phyloP scores from a whole-genome alignment of 176 grass and related monocot species.

The Triticum aestivum region IWGSC_CS_RefSeq_v2.1 NC_057804.1:56992707-56993206 shows the following conservation, averaged over 20 bases:
- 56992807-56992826: neutral
- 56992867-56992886: slow-evolving; percentile 33
- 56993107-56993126: neutral
- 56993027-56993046: slow-evolving; percentile 72
- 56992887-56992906: slow-evolving; percentile 28
- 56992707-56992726: slow-evolving; percentile 1
- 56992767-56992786: slow-evolving; percentile 6
- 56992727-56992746: slow-evolving; percentile 35
- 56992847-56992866: slow-evolving; percentile 19
- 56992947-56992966: slow-evolving; percentile 39
- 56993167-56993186: slow-evolving; percentile 89
- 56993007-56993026: slow-evolving; percentile 49
- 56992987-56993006: slow-evolving; percentile 53
- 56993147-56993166: slow-evolving; percentile 87
- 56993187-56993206: neutral
- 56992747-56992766: slow-evolving; percentile 15
- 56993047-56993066: slow-evolving; percentile 46
- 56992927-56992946: slow-evolving; percentile 23
- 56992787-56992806: neutral
- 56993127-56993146: slow-evolving; percentile 57
- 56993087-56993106: neutral
- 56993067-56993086: neutral
- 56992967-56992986: slow-evolving; percentile 61
- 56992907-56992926: slow-evolving; percentile 27
- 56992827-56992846: neutral